A percentile compares a stretch with the other conserved stretches of the same genome.
These are phyloP conservation scores for Lentinula novae-zelandiae DNA, from an alignment of 1,284 basidiomycete species.

Conservation along the genomic window DNA sequence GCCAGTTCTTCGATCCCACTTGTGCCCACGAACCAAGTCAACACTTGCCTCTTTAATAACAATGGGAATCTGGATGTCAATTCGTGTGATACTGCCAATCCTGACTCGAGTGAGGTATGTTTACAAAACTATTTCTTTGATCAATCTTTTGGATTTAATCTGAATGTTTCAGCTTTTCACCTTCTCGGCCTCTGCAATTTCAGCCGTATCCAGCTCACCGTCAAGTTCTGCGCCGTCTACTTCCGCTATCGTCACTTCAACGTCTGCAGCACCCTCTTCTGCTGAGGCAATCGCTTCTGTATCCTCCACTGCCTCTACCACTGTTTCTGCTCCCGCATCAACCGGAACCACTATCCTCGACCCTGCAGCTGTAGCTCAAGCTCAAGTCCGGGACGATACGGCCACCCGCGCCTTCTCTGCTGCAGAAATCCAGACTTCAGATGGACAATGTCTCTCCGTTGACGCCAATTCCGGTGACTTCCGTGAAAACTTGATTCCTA, in stretches of 20 bases:
- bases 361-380: conserved; percentile 10
- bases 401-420: conserved; percentile 17
- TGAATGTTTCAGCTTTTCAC: conserved; percentile 15
- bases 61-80: conserved; percentile 12
- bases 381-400: conserved; percentile 17
- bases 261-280: conserved; percentile 2
- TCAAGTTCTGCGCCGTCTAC: neutral
- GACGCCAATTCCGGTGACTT: conserved; percentile 20
- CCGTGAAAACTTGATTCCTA: conserved; percentile 21
- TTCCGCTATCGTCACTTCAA: neutral
- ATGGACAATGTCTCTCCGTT: conserved; percentile 19
- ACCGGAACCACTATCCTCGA: conserved; percentile 9
- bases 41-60: conserved; percentile 14
- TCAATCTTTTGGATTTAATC: too few species aligned
- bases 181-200: conserved; percentile 3
- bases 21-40: conserved; percentile 8
- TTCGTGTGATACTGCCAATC: conserved; percentile 8
- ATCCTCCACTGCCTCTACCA: neutral
- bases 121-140: too few species aligned
- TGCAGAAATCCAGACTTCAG: conserved; percentile 17
- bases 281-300: conserved; percentile 9
- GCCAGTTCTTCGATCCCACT: conserved; percentile 9
- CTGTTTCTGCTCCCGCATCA: neutral
- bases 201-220: neutral
- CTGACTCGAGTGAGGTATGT: conserved; percentile 4